A percentile compares a stretch with the other conserved stretches of the same genome.
Conservation (phyloP, 805 yeast genomes). For the Candida xyloterini region DNA sequence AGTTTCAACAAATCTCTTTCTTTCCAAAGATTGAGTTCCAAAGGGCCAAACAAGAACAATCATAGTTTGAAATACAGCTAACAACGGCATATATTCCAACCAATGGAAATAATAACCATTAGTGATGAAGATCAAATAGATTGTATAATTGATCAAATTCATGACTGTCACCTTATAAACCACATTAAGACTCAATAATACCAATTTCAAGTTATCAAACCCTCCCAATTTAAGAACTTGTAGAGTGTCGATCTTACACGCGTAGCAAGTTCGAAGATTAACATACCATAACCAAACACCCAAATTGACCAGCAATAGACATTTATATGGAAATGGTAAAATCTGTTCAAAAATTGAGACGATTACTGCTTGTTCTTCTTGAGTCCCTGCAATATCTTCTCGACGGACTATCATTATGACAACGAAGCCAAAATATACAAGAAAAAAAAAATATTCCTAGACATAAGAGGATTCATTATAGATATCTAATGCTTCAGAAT, state of each 20-base stretch:
- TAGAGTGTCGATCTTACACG: conserved; percentile 43
- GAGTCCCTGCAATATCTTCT: conserved; percentile 4
- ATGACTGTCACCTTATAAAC: conserved; percentile 22
- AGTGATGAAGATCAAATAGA: conserved; percentile 28
- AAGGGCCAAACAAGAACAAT: conserved; percentile 36
- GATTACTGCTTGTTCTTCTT: background rate
- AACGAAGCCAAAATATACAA: conserved; percentile 1
- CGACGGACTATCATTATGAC: conserved; percentile 8
- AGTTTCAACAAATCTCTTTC: conserved; percentile 47
- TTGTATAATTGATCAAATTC: conserved; percentile 28
- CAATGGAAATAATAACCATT: conserved; percentile 25
- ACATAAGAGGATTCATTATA: background rate
- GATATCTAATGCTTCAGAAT: conserved; percentile 5
- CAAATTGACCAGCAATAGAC: conserved; percentile 44
- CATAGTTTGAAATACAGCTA: conserved; percentile 36
- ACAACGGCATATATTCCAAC: conserved; percentile 37
- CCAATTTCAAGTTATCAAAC: conserved; percentile 22
- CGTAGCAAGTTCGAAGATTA: conserved; percentile 39
- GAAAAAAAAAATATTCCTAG: background rate
- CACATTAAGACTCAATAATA: conserved; percentile 15
- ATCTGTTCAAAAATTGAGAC: conserved; percentile 28
- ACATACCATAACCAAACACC: conserved; percentile 56
- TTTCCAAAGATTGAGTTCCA: conserved; percentile 27
- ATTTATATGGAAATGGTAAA: conserved; percentile 51
- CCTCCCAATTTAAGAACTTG: conserved; percentile 37